Conservation (phyloP, 2,329 filamentous ascomycete genomes). For the Paraphoma chrysanthemicola region DNA sequence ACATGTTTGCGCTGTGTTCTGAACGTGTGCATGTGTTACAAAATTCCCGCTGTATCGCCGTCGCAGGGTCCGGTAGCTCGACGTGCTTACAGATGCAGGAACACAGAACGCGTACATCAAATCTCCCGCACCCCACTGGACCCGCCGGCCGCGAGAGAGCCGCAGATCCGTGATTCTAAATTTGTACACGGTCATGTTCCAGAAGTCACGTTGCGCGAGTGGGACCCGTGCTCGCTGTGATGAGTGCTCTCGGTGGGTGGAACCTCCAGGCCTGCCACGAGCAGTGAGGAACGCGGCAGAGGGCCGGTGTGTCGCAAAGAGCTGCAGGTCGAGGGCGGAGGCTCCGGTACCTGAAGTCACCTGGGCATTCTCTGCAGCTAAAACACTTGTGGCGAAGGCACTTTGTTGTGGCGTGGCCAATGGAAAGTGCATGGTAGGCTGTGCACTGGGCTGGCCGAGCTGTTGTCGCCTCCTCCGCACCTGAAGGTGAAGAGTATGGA, state of each 20-base stretch:
- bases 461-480: not conserved
- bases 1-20: no score
- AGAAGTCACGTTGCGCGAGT: constrained; percentile 12
- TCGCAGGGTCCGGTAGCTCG: not conserved
- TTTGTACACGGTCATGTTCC: constrained; percentile 9
- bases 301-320: not conserved
- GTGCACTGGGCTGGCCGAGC: not conserved
- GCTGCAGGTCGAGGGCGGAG: constrained; percentile 1
- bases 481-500: not conserved
- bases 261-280: no score
- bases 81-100: constrained; percentile 1
- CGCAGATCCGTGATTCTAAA: constrained; percentile 23
- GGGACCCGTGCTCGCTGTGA: not conserved
- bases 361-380: constrained; percentile 13
- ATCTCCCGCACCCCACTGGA: constrained; percentile 22
- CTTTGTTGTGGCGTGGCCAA: constrained; percentile 4
- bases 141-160: constrained; percentile 15
- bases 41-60: no score
- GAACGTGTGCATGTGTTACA: no score
- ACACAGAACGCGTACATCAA: constrained; percentile 21
- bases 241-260: no score
- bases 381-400: constrained; percentile 22
- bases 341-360: constrained; percentile 11
- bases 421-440: constrained; percentile 1
- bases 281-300: no score